A percentile compares a stretch with the other conserved stretches of the same genome.
Evolutionary conservation across 768 basidiomycete genomes (phyloP).

Genomic region (Calocera cornea): DNA sequence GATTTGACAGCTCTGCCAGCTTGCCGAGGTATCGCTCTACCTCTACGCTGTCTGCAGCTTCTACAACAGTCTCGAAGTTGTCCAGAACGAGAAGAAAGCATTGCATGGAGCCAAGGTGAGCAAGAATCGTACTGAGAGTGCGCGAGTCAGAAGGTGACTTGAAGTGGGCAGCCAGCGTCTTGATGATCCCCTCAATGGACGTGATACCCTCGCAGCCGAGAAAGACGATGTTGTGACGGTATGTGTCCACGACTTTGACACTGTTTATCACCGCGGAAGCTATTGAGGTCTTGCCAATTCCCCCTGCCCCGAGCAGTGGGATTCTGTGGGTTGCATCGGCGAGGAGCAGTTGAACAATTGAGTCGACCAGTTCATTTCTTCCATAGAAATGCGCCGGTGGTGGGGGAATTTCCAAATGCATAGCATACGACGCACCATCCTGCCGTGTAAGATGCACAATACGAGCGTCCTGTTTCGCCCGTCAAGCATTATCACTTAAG

Average conservation of each 20-base stretch:
- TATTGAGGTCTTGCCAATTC: background rate
- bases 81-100: background rate
- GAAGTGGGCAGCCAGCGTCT: background rate
- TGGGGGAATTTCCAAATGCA: background rate
- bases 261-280: background rate
- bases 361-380: background rate
- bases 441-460: no score
- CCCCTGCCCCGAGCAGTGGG: background rate
- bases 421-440: no score
- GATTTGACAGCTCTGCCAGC: background rate
- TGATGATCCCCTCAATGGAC: background rate
- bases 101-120: background rate
- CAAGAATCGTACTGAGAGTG: background rate
- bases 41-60: background rate
- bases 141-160: background rate
- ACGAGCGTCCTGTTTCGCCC: no score
- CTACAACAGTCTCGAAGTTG: background rate
- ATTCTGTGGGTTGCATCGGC: background rate
- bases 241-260: background rate
- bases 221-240: background rate
- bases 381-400: background rate
- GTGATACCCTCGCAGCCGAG: background rate
- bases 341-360: background rate
- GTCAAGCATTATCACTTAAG: no score
- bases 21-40: background rate